Evolutionary conservation across 768 basidiomycete species (phyloP).

Genomic region (Collybia sp.): DNA sequence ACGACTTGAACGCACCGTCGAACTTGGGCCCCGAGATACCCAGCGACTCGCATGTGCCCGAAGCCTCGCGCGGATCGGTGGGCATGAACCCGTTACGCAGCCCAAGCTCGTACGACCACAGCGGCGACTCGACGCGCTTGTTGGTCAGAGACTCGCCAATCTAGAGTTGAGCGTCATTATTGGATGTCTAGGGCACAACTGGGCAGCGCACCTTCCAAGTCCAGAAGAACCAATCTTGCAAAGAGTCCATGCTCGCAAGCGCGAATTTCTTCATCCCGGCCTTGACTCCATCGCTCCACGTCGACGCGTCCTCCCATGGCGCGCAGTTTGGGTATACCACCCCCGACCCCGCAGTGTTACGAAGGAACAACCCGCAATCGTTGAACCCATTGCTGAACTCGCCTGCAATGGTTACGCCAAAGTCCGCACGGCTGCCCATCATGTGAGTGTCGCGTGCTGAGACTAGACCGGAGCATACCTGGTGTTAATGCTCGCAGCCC

Average conservation of each 20-base stretch:
- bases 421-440: conserved; percentile 22
- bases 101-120: conserved; percentile 46
- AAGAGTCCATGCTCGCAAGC: conserved; percentile 35
- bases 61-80: conserved; percentile 44
- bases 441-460: conserved; percentile 1
- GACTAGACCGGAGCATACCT: conserved; percentile 12
- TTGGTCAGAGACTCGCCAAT: conserved; percentile 26
- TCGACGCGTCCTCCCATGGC: conserved; percentile 43
- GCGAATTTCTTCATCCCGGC: conserved; percentile 44
- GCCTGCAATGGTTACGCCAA: conserved; percentile 68
- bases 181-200: neutral
- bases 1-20: conserved; percentile 46
- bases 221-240: conserved; percentile 38
- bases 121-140: conserved; percentile 35
- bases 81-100: conserved; percentile 42
- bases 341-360: conserved; percentile 7
- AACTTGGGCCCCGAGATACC: conserved; percentile 35
- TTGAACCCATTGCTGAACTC: conserved; percentile 70
- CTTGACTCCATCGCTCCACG: conserved; percentile 34
- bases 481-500: conserved; percentile 32
- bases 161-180: conserved; percentile 13
- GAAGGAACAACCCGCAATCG: conserved; percentile 38
- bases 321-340: conserved; percentile 25
- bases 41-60: conserved; percentile 54
- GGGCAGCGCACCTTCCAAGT: conserved; percentile 43